Evolutionary conservation across 1,284 basidiomycete genomes (phyloP), one percentile per base, ranked within the genome.

Genomic region (Ceratobasidium papillatum): DNA sequence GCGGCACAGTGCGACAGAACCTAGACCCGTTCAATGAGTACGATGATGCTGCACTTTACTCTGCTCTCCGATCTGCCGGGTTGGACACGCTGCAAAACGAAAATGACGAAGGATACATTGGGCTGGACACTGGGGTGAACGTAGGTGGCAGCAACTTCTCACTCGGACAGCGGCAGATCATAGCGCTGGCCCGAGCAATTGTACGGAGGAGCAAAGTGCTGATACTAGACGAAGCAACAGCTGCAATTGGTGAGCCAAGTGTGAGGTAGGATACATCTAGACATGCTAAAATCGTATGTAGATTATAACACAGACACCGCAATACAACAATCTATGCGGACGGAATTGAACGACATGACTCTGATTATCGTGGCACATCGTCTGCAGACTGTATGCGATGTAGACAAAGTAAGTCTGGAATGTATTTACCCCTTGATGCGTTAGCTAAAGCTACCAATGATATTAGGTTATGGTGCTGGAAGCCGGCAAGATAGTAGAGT

Each of bases 21-120:
- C 79, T 91, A 11, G 90, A 91, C 79, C 93, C 93, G 0, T 94
- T 94, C 79, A 87, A 85, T 7, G 86, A 91, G 79, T 85, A 90
- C 79, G 90, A 93, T 66, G 93, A 95, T 80, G 86, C 87, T 11
- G 82, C 82, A 63, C 82, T 88, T 51, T 85, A 86, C 80, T 84
- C 82, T 72, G 85, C 86, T 4, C 81, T 87, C 2, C 81, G 85
- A 75, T 80, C 78, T 7, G 85, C 85, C 43, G 85, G 85, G 51
- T 80, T 87, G 0, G 76, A 77, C 65, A 75, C 75, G 14, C 54
- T 79, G 1, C 79, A 78, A 38, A 30, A 25, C 0, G 76, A 77
- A 32, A 54, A 45, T 3, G 77, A 69, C 51, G 76, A 76, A 45
- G 86, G 87, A 38, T 84, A 87, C 77, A 84, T 83, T 22, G 82